These are phyloP conservation scores for Penicillium digitatum DNA, from an alignment of 2,329 filamentous ascomycete species.

Conservation along the genomic window DNA sequence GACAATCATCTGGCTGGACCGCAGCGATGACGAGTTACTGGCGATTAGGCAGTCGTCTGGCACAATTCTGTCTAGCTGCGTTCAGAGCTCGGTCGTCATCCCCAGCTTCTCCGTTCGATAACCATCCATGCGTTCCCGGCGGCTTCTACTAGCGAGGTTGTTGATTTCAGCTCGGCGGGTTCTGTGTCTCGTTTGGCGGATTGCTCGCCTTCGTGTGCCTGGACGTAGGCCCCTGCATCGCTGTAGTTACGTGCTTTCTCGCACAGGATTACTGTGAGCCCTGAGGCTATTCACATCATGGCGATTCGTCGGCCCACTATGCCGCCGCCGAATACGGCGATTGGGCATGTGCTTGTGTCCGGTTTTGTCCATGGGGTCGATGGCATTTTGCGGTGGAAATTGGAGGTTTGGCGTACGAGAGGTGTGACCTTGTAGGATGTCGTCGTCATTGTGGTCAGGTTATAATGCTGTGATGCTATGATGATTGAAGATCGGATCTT, in stretches of 20 bases:
- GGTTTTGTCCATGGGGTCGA: conserved; percentile 17
- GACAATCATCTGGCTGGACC: conserved; percentile 17
- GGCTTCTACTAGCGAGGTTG: conserved; percentile 11
- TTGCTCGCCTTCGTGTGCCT: conserved; percentile 12
- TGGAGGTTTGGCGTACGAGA: not conserved
- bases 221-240: conserved; percentile 14
- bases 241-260: conserved; percentile 12
- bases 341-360: conserved; percentile 19
- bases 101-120: conserved; percentile 18
- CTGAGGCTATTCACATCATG: conserved; percentile 22
- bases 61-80: conserved; percentile 12
- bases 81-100: conserved; percentile 15
- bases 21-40: conserved; percentile 19
- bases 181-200: conserved; percentile 16
- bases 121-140: conserved; percentile 17
- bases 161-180: conserved; percentile 6
- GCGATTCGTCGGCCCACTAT: conserved; percentile 22
- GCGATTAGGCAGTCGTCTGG: conserved; percentile 16
- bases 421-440: not conserved
- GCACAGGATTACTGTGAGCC: conserved; percentile 15
- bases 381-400: conserved; percentile 12
- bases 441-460: not conserved
- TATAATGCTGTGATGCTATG: conserved; percentile 7
- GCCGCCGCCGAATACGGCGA: conserved; percentile 22
- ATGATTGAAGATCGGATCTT: conserved; percentile 8